phyloP scores from a whole-genome alignment of 2,329 filamentous ascomycete genomes.

The Venturia aucupariae region DNA sequence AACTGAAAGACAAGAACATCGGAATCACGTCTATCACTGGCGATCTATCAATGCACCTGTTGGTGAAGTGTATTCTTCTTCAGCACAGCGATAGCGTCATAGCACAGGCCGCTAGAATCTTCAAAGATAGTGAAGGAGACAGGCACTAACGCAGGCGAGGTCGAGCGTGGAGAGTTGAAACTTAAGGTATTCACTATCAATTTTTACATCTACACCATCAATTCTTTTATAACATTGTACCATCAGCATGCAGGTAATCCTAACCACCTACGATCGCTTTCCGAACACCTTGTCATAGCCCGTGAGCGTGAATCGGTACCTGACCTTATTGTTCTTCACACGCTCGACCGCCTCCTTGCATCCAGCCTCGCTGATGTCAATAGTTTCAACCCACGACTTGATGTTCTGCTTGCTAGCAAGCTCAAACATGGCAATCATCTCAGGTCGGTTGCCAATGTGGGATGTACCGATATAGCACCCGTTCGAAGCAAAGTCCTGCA shows the following conservation, averaged over 20 bases:
- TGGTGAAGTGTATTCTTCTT: too few relatives aligned
- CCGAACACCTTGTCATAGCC: constrained; percentile 61
- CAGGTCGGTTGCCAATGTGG: constrained; percentile 41
- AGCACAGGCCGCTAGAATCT: too few relatives aligned
- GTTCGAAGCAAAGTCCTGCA: constrained; percentile 66
- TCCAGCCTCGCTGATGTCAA: constrained; percentile 62
- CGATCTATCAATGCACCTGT: too few relatives aligned
- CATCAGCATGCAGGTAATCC: too few relatives aligned
- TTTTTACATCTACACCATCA: background rate
- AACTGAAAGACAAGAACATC: too few relatives aligned
- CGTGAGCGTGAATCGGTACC: constrained; percentile 62
- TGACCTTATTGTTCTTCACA: constrained; percentile 57
- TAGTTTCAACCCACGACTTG: constrained; percentile 50
- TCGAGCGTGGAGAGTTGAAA: too few relatives aligned
- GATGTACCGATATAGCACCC: constrained; percentile 48
- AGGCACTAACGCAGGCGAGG: too few relatives aligned
- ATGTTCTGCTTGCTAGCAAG: constrained; percentile 42
- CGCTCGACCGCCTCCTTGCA: constrained; percentile 61
- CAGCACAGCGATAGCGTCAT: too few relatives aligned
- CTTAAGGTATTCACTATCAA: background rate
- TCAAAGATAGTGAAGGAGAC: too few relatives aligned
- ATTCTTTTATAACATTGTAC: background rate
- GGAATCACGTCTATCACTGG: too few relatives aligned
- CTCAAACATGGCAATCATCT: constrained; percentile 44
- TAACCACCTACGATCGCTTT: constrained; percentile 25